Percentiles rank a stretch among this genome's conserved stretches.
These are phyloP conservation scores for Rubus parviflorus DNA, from an alignment of 306 rosid species.

Conservation along the genomic window DNA sequence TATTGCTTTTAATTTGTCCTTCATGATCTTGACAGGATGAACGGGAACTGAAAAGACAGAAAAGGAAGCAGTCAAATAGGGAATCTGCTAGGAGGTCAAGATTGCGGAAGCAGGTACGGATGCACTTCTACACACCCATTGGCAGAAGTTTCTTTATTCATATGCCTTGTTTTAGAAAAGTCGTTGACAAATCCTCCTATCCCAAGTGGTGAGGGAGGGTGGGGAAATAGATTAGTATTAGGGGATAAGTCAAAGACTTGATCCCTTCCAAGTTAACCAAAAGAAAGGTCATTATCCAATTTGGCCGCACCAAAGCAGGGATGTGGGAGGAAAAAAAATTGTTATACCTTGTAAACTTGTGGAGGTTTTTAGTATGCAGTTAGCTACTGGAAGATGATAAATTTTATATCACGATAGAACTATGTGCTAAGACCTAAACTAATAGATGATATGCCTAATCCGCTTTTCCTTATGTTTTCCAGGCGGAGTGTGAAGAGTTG, in stretches of 20 bases:
- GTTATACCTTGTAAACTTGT: not conserved
- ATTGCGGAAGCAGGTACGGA: conserved; percentile 86
- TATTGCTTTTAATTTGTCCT: conserved; percentile 4
- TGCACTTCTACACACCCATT: not conserved
- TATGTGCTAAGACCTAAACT: not conserved
- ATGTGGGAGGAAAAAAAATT: not conserved
- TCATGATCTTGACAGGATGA: conserved; percentile 67
- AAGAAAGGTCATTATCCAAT: not conserved
- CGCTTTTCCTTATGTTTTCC: conserved; percentile 9
- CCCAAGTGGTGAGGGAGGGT: not conserved
- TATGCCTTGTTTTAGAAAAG: not conserved
- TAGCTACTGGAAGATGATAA: not conserved
- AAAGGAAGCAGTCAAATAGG: conserved; percentile 95
- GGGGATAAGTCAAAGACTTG: not conserved
- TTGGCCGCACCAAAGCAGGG: not conserved
- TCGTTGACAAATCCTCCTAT: not conserved
- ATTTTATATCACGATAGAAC: not conserved
- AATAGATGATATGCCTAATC: not conserved
- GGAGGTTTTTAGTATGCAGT: not conserved
- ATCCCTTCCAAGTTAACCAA: not conserved
- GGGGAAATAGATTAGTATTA: not conserved
- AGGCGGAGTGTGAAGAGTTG: conserved; percentile 98
- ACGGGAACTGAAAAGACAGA: conserved; percentile 93
- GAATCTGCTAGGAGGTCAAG: conserved; percentile 99
- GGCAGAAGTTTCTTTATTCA: not conserved